A percentile compares a stretch with the other conserved stretches of the same genome.
Conservation (phyloP, 306 rosid genomes). For the Lathyrus oleraceus region DNA sequence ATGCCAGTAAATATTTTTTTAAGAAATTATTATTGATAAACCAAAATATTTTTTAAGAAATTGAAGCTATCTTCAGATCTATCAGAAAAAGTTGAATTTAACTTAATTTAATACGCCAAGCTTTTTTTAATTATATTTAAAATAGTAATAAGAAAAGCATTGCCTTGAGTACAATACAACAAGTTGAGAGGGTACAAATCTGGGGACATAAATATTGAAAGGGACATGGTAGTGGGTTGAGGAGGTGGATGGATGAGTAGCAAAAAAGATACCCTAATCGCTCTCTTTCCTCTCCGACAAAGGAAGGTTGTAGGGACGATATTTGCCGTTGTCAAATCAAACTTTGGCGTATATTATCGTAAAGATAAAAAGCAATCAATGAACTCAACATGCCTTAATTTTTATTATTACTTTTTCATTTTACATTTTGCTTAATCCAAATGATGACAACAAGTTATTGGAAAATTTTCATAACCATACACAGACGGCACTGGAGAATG, state of each 20-base stretch:
- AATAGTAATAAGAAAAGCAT: slow-evolving; percentile 5
- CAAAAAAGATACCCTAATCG: slow-evolving; percentile 11
- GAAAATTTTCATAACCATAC: not conserved
- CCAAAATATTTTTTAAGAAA: no score
- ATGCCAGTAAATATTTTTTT: no score
- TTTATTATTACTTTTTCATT: not conserved
- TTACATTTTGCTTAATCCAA: not conserved
- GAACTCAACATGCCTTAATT: slow-evolving; percentile 1
- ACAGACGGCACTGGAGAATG: not conserved
- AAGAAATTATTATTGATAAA: no score
- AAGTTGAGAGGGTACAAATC: not conserved
- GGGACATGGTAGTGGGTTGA: slow-evolving; percentile 21
- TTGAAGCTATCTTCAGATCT: no score
- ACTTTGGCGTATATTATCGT: slow-evolving; percentile 11
- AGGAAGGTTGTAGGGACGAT: not conserved
- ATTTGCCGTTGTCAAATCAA: slow-evolving; percentile 32
- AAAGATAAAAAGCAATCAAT: not conserved
- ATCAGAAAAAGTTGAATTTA: no score
- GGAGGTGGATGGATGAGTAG: slow-evolving; percentile 18
- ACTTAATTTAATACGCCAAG: no score
- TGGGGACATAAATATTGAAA: slow-evolving; percentile 20
- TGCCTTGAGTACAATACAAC: not conserved
- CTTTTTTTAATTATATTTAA: no score
- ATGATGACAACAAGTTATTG: not conserved
- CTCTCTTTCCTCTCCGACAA: slow-evolving; percentile 4